phyloP scores from a whole-genome alignment of 495 filamentous ascomycete species.

The Aspergillus wentii region DNA sequence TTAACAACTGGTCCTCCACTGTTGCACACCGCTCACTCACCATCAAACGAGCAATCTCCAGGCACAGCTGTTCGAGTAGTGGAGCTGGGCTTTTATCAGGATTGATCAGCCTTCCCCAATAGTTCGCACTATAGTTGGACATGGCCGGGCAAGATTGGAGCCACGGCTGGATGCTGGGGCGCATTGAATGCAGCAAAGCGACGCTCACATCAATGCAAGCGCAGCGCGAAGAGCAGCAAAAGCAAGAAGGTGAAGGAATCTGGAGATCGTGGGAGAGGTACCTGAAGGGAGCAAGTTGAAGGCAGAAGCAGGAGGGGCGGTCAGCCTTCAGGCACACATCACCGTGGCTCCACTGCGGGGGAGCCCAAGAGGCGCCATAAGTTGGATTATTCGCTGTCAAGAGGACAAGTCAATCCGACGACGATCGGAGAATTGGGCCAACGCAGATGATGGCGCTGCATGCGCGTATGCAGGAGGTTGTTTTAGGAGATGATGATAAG shows the following conservation, averaged over 20 bases:
- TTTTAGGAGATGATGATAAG: too few species aligned
- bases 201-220: too few species aligned
- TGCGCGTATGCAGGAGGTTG: too few species aligned
- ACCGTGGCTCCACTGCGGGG: slow-evolving; percentile 1
- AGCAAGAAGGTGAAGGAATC: slow-evolving; percentile 2
- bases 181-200: neutral
- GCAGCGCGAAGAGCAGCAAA: too few species aligned
- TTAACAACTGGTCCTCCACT: slow-evolving; percentile 2
- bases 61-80: slow-evolving; percentile 69
- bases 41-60: slow-evolving; percentile 74
- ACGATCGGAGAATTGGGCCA: too few species aligned
- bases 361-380: too few species aligned
- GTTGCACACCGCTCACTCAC: slow-evolving; percentile 46
- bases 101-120: slow-evolving; percentile 84
- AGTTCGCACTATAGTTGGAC: slow-evolving; percentile 32
- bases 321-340: slow-evolving; percentile 2
- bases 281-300: neutral
- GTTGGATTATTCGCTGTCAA: too few species aligned
- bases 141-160: slow-evolving; percentile 19
- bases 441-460: too few species aligned
- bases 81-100: slow-evolving; percentile 72
- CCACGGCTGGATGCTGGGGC: slow-evolving; percentile 7
- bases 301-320: neutral
- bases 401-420: too few species aligned
- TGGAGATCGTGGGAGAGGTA: neutral